Evolutionary conservation across 805 yeast genomes (phyloP), one percentile per base, ranked within the genome.

Genomic region (Pichia sporocuriosa): DNA sequence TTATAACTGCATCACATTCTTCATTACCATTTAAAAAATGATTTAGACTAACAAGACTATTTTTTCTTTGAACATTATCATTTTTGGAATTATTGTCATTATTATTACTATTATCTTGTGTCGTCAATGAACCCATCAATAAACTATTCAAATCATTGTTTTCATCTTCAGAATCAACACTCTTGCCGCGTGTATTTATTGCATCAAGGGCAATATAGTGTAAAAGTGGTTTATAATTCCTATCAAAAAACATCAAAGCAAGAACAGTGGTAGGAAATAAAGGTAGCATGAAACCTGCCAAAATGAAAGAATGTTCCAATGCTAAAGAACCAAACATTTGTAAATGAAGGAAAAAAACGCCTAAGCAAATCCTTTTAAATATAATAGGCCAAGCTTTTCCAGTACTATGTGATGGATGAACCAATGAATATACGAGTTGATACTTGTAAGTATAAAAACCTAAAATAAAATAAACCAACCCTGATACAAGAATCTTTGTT

Each of bases 301-400:
- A 58, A 13, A 73, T 47, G 36, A 72, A 69, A 0, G 81, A 77
- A 26, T 77, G 75, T 49, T 77, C 81, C 41, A 77, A 64, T 2
- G 81, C 82, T 33, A 77, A 58, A 0, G 82, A 73, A 11, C 84
- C 83, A 55, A 76, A 68, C 80, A 77, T 77, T 47, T 77, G 76
- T n/a, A 77, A 53, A 46, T 77, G 81, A 50, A 77, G 71, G 28
- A 77, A 64, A 10, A 77, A 57, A 33, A 76, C 57, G 1, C 83
- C 84, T 24, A 77, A 54, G 42, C 77, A 69, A 24, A 76, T 64
- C 38, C 84, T 57, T 42, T 78, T 62, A 48, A 76, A 75, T 6
- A 77, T 74, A 61, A 77, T 72, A 3, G 81, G 81, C 84, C 84
- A 77, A 4, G 75, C 79, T 51, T 75, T 75, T 5, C 84, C 84